phyloP scores from a whole-genome alignment of 148 eudicot species.

The Amaranthus hypochondriacus region DNA sequence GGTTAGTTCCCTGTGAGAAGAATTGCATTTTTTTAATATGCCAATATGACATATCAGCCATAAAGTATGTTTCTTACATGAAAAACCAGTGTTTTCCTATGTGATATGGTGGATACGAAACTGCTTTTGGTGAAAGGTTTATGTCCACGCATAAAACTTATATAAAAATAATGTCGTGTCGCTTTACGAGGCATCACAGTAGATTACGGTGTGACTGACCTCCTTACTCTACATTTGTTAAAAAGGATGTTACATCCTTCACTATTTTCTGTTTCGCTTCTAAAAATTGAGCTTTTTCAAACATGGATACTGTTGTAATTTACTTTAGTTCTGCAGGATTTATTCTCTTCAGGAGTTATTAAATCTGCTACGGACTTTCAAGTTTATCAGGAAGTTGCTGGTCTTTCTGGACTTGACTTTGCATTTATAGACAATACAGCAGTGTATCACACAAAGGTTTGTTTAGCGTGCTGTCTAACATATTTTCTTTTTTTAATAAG shows the following conservation, averaged over 20 bases:
- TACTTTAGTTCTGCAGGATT: constrained; percentile 67
- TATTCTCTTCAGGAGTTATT: constrained; percentile 76
- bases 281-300: neutral
- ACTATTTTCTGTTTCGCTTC: neutral
- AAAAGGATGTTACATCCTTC: neutral
- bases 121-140: too few species aligned
- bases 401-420: constrained; percentile 97
- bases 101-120: neutral
- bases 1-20: constrained; percentile 40
- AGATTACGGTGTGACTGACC: too few species aligned
- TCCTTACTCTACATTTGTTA: neutral
- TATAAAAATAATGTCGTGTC: too few species aligned
- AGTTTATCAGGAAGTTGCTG: constrained; percentile 82
- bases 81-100: neutral
- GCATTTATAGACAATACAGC: constrained; percentile 81
- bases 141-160: too few species aligned
- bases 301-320: constrained; percentile 4
- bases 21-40: neutral
- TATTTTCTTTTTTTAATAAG: neutral
- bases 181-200: too few species aligned
- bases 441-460: constrained; percentile 96
- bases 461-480: neutral
- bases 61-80: neutral
- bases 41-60: neutral
- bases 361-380: constrained; percentile 97